A percentile compares a stretch with the other conserved stretches of the same genome.
These are phyloP conservation scores for Dactylellina cionopaga DNA, from an alignment of 2,329 filamentous ascomycete genomes.

Conservation along the genomic window DNA sequence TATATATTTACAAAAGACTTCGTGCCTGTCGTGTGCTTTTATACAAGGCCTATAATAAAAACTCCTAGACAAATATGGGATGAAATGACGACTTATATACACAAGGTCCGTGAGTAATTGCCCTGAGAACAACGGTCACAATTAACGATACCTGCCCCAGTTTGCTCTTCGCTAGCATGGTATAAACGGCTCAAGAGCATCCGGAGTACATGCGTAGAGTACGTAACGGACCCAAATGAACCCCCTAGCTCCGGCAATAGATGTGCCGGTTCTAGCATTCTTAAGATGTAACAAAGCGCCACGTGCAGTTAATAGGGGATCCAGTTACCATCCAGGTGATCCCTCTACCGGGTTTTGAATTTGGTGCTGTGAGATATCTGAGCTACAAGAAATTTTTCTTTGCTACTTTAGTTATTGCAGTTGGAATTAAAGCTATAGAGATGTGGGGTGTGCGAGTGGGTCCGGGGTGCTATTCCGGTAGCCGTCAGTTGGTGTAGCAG, in stretches of 20 bases:
- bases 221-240: conserved; percentile 13
- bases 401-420: background rate
- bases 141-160: no score
- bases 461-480: conserved; percentile 47
- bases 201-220: conserved; percentile 11
- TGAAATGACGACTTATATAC: conserved; percentile 46
- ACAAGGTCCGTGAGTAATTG: background rate
- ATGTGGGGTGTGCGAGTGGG: conserved; percentile 16
- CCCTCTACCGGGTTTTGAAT: conserved; percentile 12
- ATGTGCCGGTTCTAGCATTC: conserved; percentile 45
- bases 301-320: no score
- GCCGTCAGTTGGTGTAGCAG: conserved; percentile 17
- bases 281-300: conserved; percentile 44
- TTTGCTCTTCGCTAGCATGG: no score
- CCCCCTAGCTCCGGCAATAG: conserved; percentile 43
- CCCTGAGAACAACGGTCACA: no score
- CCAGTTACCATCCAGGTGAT: conserved; percentile 47
- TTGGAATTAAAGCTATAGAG: background rate
- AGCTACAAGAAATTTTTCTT: background rate
- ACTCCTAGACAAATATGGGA: background rate
- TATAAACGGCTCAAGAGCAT: conserved; percentile 30
- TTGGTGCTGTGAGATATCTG: background rate
- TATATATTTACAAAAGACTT: conserved; percentile 28
- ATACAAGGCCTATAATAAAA: background rate
- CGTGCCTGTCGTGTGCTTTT: conserved; percentile 23